Evolutionary conservation across 116 monocot species (phyloP), one percentile per base, ranked within the genome.

Genomic region (Iris pallida): DNA sequence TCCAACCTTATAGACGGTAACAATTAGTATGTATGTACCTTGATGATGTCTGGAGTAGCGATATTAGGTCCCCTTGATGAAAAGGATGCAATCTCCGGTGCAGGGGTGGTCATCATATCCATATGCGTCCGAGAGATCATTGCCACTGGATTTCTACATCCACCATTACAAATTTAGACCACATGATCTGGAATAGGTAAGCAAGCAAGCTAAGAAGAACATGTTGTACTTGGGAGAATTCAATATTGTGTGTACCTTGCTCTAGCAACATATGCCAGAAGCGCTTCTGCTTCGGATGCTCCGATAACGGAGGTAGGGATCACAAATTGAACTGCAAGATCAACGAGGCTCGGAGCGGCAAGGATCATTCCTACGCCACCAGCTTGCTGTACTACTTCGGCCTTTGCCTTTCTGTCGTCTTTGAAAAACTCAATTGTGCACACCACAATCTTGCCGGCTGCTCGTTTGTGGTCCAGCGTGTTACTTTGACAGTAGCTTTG

Each of bases 321-420:
- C 5, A 46, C 46, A 57, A 45, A 58, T 4, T 41, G 10, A 19
- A 55, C 42, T 19, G 57, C 57, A 8, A 69, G 0, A 18, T 47
- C 69, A 5, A 47, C 44, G 0, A 4, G 44, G 0, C 45, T 43
- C n/a, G 69, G 69, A 57, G 57, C 69, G 11, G 57, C 41, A 4
- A 69, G 18, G 69, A 69, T 69, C 69, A 69, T 69, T 6, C 69
- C 69, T 16, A 69, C 57, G 46, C 57, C 69, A 18, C 69, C 57
- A 1, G 69, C 15, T 5, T 20, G 18, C 57, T 57, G 12, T 17
- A 69, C 69, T 16, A 57, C 44, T 9, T 8, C 19, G 16, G 54
- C 57, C 42, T 69, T 69, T 11, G 18, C 46, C 16, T 9, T 2
- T 46, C 69, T 69, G 8, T 14, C 9, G 17, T 69, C 69, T 7